Percentiles rank a stretch among this genome's conserved stretches.
These are phyloP conservation scores for Talaromyces proteolyticus DNA, from an alignment of 495 filamentous ascomycete genomes.

Conservation along the genomic window DNA sequence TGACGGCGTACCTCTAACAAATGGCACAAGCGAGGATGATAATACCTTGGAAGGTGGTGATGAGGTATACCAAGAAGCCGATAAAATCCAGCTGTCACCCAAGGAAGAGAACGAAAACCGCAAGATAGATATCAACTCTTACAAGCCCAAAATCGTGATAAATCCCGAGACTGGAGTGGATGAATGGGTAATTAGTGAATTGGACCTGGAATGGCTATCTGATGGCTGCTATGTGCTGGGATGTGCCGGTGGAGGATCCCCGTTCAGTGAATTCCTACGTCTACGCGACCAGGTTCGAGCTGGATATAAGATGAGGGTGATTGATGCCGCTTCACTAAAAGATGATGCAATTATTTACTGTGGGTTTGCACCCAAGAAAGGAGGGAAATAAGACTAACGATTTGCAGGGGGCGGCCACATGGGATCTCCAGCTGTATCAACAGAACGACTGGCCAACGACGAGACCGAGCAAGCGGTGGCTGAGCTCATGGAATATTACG, in stretches of 20 bases:
- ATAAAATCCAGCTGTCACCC: constrained; percentile 2
- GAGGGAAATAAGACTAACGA: not conserved
- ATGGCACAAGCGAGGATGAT: not conserved
- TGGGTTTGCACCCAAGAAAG: not conserved
- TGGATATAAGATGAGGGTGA: constrained; percentile 15
- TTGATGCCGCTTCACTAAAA: constrained; percentile 12
- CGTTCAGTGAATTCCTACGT: constrained; percentile 14
- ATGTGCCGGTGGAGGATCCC: constrained; percentile 40
- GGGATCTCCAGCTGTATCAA: constrained; percentile 22
- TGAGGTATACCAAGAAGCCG: constrained; percentile 4
- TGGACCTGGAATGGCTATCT: constrained; percentile 47
- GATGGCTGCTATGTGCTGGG: constrained; percentile 54
- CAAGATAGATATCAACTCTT: constrained; percentile 9
- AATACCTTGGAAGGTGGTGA: constrained; percentile 3
- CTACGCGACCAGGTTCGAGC: constrained; percentile 15
- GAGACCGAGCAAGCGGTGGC: constrained; percentile 22
- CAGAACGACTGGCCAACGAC: constrained; percentile 24
- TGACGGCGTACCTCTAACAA: not conserved
- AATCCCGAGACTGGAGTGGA: constrained; percentile 15
- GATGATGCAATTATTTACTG: not conserved
- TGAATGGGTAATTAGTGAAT: constrained; percentile 50
- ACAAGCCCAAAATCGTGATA: constrained; percentile 10
- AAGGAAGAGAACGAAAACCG: constrained; percentile 9
- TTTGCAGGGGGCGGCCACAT: constrained; percentile 16
- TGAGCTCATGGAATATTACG: constrained; percentile 23